Conservation (phyloP, 495 filamentous ascomycete species). For the Rhizodiscina lignyota region DNA sequence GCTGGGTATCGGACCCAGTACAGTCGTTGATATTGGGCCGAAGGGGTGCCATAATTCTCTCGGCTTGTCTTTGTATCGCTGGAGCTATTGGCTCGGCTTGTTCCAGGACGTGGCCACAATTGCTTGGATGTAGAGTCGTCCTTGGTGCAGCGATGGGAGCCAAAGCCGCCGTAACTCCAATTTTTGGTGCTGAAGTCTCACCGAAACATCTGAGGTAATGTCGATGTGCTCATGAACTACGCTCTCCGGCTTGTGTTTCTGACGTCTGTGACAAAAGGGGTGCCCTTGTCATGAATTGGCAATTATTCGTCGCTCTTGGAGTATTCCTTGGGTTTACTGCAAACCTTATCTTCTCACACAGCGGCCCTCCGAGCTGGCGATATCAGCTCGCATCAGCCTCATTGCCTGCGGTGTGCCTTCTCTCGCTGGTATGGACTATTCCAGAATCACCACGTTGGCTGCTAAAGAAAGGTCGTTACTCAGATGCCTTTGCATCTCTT, state of each 20-base stretch:
- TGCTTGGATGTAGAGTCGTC: too few species aligned
- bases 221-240: too few species aligned
- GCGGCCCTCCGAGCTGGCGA: background rate
- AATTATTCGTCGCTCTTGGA: too few species aligned
- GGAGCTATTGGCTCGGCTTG: slow-evolving; percentile 84
- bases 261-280: too few species aligned
- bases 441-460: background rate
- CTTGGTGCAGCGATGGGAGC: too few species aligned
- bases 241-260: too few species aligned
- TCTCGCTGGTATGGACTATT: background rate
- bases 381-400: background rate
- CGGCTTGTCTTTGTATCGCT: slow-evolving; percentile 40
- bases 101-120: too few species aligned
- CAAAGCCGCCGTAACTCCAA: too few species aligned
- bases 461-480: background rate
- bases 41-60: background rate
- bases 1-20: background rate
- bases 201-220: too few species aligned
- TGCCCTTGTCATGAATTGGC: background rate
- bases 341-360: background rate
- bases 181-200: too few species aligned
- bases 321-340: too few species aligned
- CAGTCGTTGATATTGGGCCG: background rate
- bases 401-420: background rate
- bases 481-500: background rate